Evolutionary conservation across 192 early-diverging fungal species (phyloP), one percentile per base, ranked within the genome.

Genomic region (Coemansia sp.): DNA sequence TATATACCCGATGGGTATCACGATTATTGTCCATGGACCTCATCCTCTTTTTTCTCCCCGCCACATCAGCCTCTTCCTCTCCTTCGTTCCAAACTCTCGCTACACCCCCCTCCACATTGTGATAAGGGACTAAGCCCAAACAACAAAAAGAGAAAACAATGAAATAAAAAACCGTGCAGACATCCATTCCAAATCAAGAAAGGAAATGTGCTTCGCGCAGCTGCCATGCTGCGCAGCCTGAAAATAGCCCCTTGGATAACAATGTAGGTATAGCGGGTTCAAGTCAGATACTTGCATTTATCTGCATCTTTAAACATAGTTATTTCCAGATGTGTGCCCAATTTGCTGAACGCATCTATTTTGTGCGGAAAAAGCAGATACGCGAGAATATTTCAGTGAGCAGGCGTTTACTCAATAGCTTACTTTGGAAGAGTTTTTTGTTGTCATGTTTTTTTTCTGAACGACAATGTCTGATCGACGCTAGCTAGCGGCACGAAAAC

Each of bases 41-140:
- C 28, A 9, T 18, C 56, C 34, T 37, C 56, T 9, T 45, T 58
- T 31, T 31, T 31, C 4, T 31, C 31, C 56, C n/a, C 34, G 56
- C 34, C 56, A 58, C 56, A 36, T 37, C 56, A 58, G 33, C 55
- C 55, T 34, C 56, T 1, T 20, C 31, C 31, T 31, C 34, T 31
- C 6, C 51, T 55, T 51, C n/a, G n/a, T 55, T 26, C 51, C 56
- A 58, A 58, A 58, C 56, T 58, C 56, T 58, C 56, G 35, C 56
- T 58, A 21, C 20, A 21, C 20, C 21, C 20, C n/a, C 33, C 56
- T 37, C 35, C 56, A 37, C 56, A 58, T 58, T 34, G 56, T 16
- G 53, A n/a, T 33, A 20, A 31, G 13, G 9, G 26, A 4, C 45
- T 46, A 18, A 24, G 21, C 35, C 11, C 35, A 58, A 58, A 58